Evolutionary conservation across 257 asterid genomes (phyloP).

Genomic region (Solanum peruvianum): DNA sequence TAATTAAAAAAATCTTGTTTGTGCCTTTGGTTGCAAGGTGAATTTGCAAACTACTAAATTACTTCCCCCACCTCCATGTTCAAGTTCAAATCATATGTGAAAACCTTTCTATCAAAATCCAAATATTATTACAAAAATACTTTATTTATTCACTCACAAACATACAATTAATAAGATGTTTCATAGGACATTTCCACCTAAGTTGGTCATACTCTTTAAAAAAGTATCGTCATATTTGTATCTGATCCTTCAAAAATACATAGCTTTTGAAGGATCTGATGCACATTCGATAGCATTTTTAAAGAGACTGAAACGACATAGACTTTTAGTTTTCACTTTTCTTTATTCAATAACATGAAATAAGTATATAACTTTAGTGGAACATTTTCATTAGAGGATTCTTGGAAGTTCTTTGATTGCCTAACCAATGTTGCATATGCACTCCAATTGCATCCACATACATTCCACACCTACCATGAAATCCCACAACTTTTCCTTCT

Average conservation of each 20-base stretch:
- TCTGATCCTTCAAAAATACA: background rate
- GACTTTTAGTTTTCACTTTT: background rate
- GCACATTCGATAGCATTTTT: background rate
- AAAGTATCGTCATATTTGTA: background rate
- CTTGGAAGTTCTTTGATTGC: slow-evolving; percentile 37
- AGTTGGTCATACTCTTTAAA: background rate
- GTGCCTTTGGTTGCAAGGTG: background rate
- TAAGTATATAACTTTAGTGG: slow-evolving; percentile 7
- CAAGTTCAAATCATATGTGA: background rate
- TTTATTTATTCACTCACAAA: background rate
- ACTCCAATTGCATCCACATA: slow-evolving; percentile 80
- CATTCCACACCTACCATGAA: slow-evolving; percentile 71
- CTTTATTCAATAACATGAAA: background rate
- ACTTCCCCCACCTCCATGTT: background rate
- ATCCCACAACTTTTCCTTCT: slow-evolving; percentile 75
- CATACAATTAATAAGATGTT: background rate
- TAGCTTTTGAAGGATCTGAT: no score
- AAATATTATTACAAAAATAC: background rate
- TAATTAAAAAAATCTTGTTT: background rate
- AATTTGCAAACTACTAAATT: background rate
- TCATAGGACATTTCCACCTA: background rate
- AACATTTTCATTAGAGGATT: slow-evolving; percentile 38
- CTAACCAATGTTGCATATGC: slow-evolving; percentile 89
- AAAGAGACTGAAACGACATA: background rate
- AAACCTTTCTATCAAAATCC: background rate